Conservation (phyloP, 2,329 filamentous ascomycete genomes). For the Penicillium brasilianum region DNA sequence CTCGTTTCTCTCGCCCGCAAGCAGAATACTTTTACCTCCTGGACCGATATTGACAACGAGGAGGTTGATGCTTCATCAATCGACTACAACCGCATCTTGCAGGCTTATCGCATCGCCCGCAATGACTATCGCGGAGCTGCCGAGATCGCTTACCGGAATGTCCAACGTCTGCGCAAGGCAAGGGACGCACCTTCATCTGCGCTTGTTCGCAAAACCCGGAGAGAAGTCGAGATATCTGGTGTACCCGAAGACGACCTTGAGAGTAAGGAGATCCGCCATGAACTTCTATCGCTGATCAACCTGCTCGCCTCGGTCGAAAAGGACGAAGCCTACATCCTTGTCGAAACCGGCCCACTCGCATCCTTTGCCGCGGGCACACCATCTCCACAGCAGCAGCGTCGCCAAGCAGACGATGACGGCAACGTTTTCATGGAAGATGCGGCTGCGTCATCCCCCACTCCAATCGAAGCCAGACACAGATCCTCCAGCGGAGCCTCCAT, state of each 20-base stretch:
- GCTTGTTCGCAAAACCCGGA: conserved; percentile 43
- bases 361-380: conserved; percentile 13
- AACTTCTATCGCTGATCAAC: conserved; percentile 92
- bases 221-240: conserved; percentile 37
- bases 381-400: conserved; percentile 52
- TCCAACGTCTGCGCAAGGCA: conserved; percentile 56
- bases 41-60: conserved; percentile 44
- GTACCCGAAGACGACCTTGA: conserved; percentile 50
- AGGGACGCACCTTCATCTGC: conserved; percentile 40
- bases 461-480: conserved; percentile 25
- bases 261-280: conserved; percentile 63
- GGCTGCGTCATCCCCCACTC: conserved; percentile 25
- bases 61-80: conserved; percentile 50
- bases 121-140: conserved; percentile 83
- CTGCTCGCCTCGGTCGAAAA: conserved; percentile 82
- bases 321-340: conserved; percentile 75
- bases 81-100: conserved; percentile 86
- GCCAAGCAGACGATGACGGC: conserved; percentile 49
- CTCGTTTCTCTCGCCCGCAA: conserved; percentile 73
- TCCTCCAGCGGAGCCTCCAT: conserved; percentile 30
- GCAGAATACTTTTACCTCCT: conserved; percentile 64
- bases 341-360: conserved; percentile 51
- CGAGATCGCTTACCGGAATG: conserved; percentile 60
- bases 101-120: conserved; percentile 84
- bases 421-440: conserved; percentile 48